These are phyloP conservation scores for Pezicula carpinea DNA, from an alignment of 2,329 filamentous ascomycete genomes.

Conservation along the genomic window DNA sequence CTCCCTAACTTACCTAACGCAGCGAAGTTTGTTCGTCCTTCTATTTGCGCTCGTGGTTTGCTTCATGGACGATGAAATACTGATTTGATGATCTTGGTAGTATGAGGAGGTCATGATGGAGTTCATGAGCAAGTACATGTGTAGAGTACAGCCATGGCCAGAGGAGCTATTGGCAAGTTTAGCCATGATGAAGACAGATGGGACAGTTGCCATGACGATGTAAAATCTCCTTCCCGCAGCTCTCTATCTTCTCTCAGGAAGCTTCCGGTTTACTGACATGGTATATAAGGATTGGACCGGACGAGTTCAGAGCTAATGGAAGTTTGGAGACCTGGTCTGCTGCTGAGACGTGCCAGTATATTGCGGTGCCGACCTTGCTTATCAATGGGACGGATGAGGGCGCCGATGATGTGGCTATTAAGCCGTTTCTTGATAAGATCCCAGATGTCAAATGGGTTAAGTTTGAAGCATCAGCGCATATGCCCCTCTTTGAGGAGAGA, in stretches of 20 bases:
- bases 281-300: conserved; percentile 28
- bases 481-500: conserved; percentile 32
- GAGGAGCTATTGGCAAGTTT: conserved; percentile 13
- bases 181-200: conserved; percentile 18
- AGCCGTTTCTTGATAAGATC: conserved; percentile 31
- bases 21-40: too few relatives aligned
- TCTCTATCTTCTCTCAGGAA: not conserved
- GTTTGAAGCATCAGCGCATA: conserved; percentile 18
- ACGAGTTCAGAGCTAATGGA: conserved; percentile 33
- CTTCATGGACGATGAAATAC: too few relatives aligned
- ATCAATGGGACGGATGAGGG: conserved; percentile 37
- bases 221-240: not conserved
- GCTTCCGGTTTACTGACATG: not conserved
- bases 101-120: conserved; percentile 6
- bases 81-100: not conserved
- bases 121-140: conserved; percentile 4
- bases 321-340: conserved; percentile 34
- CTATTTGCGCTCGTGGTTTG: too few relatives aligned
- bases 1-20: too few relatives aligned
- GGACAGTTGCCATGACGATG: conserved; percentile 25
- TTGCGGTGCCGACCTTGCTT: conserved; percentile 33
- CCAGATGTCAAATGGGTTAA: conserved; percentile 34
- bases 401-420: conserved; percentile 24
- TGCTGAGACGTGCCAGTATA: conserved; percentile 28
- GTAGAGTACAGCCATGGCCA: not conserved